Conservation (phyloP, 805 yeast genomes). For the Millerozyma acaciae region DNA sequence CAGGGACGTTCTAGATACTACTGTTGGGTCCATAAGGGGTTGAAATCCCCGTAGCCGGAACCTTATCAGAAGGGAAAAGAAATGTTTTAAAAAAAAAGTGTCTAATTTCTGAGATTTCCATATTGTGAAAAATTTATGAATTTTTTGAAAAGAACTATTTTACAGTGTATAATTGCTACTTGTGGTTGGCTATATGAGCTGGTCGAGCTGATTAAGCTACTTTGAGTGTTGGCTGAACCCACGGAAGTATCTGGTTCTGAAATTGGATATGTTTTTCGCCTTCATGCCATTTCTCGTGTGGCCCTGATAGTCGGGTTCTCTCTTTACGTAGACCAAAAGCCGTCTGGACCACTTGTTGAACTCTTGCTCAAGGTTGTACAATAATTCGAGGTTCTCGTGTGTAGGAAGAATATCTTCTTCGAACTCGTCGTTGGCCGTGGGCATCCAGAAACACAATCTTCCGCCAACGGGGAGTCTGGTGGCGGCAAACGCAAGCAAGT, state of each 20-base stretch:
- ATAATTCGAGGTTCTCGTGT: constrained; percentile 67
- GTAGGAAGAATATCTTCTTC: constrained; percentile 69
- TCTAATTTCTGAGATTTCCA: no score
- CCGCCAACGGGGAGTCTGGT: constrained; percentile 70
- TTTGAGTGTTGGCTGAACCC: constrained; percentile 50
- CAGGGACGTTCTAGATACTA: no score
- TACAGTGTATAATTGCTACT: no score
- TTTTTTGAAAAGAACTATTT: no score
- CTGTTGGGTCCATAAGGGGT: no score
- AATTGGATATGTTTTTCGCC: constrained; percentile 46
- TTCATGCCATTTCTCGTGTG: constrained; percentile 41
- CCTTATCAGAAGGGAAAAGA: no score
- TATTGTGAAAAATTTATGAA: no score
- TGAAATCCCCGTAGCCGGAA: no score
- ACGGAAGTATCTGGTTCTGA: constrained; percentile 72
- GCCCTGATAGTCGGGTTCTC: constrained; percentile 49
- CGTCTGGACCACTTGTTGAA: constrained; percentile 94
- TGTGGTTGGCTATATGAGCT: no score
- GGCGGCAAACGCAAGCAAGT: constrained; percentile 70
- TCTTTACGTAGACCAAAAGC: constrained; percentile 72
- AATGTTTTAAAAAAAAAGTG: no score
- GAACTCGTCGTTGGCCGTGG: constrained; percentile 86
- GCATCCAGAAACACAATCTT: constrained; percentile 95
- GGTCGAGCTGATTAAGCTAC: no score
- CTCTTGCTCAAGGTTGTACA: constrained; percentile 76